Evolutionary conservation across 2,329 filamentous ascomycete species (phyloP).

Genomic region (Fusarium sp.): DNA sequence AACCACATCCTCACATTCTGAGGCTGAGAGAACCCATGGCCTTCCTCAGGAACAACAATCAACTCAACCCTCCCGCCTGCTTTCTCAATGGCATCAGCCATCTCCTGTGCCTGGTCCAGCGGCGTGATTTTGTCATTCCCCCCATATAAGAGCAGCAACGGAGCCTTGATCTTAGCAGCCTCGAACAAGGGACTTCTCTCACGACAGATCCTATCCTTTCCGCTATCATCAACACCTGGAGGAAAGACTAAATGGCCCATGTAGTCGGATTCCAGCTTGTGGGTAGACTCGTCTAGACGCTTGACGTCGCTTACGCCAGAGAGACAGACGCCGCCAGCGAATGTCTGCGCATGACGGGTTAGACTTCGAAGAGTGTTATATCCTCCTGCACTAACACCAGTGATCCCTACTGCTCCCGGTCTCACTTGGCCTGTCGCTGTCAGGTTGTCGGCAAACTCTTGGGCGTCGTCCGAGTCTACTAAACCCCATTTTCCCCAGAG

Average conservation of each 20-base stretch:
- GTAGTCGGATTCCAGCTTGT: conserved; percentile 68
- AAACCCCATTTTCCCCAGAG: conserved; percentile 63
- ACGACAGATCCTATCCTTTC: conserved; percentile 55
- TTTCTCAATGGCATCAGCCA: conserved; percentile 58
- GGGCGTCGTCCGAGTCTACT: conserved; percentile 62
- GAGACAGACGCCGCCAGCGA: conserved; percentile 61
- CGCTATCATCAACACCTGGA: conserved; percentile 49
- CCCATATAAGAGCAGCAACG: conserved; percentile 67
- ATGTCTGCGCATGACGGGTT: conserved; percentile 57
- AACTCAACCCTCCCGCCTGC: conserved; percentile 59
- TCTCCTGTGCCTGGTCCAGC: conserved; percentile 64
- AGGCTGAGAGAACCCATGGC: conserved; percentile 60
- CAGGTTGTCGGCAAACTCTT: conserved; percentile 58
- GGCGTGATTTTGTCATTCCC: conserved; percentile 67
- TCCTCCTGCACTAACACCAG: conserved; percentile 63
- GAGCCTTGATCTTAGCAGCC: conserved; percentile 59
- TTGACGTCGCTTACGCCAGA: conserved; percentile 64
- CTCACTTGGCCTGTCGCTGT: conserved; percentile 52
- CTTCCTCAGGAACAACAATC: conserved; percentile 61
- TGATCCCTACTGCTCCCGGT: conserved; percentile 57
- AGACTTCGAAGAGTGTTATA: conserved; percentile 64
- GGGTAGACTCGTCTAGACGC: conserved; percentile 58
- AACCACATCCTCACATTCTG: conserved; percentile 55
- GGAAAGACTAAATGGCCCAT: conserved; percentile 57
- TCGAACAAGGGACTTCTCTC: conserved; percentile 62